Conservation (phyloP, 1,284 basidiomycete genomes). For the Naganishia albida region DNA sequence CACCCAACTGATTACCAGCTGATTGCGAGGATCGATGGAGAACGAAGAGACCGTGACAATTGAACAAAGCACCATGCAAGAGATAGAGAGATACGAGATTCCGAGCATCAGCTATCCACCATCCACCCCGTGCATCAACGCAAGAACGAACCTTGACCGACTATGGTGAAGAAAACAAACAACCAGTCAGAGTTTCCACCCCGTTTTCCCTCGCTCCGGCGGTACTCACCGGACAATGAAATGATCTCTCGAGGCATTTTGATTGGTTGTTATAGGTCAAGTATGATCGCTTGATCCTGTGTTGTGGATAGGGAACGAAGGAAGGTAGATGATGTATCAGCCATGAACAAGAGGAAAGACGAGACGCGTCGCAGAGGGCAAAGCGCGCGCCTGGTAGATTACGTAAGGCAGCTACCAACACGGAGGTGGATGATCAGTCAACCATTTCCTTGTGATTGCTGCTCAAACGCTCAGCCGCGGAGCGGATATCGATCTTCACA, state of each 20-base stretch:
- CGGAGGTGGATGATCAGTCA: neutral
- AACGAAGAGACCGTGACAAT: neutral
- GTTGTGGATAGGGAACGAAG: neutral
- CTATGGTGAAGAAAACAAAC: neutral
- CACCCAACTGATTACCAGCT: conserved; percentile 30
- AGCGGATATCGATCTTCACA: no score
- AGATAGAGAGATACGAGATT: neutral
- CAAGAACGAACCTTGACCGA: conserved; percentile 17
- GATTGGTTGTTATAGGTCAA: neutral
- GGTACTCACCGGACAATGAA: conserved; percentile 23
- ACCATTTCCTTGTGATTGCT: no score
- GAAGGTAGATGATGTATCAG: neutral
- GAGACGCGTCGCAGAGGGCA: conserved; percentile 3
- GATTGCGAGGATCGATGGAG: neutral
- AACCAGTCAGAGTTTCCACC: neutral
- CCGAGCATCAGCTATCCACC: neutral
- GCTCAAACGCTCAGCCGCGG: no score
- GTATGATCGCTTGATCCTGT: conserved; percentile 2
- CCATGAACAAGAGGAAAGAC: neutral
- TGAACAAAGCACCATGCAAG: neutral
- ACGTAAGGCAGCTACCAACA: conserved; percentile 7
- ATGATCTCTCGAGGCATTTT: conserved; percentile 28
- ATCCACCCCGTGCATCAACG: no score
- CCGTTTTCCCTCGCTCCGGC: conserved; percentile 4
- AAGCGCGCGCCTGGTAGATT: neutral